These are phyloP conservation scores for Juglanconis sp. DNA, from an alignment of 2,329 filamentous ascomycete species.

Conservation along the genomic window DNA sequence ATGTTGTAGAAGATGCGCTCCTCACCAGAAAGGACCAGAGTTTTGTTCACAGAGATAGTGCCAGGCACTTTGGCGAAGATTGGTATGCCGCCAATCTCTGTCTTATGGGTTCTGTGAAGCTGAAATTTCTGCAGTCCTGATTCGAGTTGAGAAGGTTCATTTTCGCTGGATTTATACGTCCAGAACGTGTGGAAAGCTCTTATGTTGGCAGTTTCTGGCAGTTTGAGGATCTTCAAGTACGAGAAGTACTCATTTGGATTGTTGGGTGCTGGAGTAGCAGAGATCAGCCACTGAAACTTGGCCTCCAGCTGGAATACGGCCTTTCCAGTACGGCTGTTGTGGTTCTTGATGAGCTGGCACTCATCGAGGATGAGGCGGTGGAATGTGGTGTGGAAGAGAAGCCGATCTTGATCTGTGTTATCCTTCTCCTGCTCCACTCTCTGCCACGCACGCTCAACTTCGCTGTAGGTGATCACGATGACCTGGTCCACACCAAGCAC, in stretches of 20 bases:
- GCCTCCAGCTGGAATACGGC: slow-evolving; percentile 19
- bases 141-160: neutral
- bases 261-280: neutral
- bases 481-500: slow-evolving; percentile 18
- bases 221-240: neutral
- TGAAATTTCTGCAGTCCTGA: neutral
- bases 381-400: slow-evolving; percentile 11
- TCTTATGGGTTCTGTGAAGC: neutral
- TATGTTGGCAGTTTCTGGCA: neutral
- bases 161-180: neutral
- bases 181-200: neutral
- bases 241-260: neutral
- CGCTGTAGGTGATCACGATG: neutral
- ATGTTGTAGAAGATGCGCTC: neutral
- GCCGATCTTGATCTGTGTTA: neutral
- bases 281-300: slow-evolving; percentile 43
- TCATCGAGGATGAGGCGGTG: slow-evolving; percentile 40
- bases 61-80: neutral
- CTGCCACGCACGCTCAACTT: neutral
- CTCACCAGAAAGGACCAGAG: neutral
- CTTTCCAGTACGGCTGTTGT: slow-evolving; percentile 26
- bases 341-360: slow-evolving; percentile 54
- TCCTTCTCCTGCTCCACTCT: neutral
- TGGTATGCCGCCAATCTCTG: neutral
- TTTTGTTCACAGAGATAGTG: neutral